phyloP scores from a whole-genome alignment of 768 basidiomycete species.

The Phanerochaete sordida region DNA sequence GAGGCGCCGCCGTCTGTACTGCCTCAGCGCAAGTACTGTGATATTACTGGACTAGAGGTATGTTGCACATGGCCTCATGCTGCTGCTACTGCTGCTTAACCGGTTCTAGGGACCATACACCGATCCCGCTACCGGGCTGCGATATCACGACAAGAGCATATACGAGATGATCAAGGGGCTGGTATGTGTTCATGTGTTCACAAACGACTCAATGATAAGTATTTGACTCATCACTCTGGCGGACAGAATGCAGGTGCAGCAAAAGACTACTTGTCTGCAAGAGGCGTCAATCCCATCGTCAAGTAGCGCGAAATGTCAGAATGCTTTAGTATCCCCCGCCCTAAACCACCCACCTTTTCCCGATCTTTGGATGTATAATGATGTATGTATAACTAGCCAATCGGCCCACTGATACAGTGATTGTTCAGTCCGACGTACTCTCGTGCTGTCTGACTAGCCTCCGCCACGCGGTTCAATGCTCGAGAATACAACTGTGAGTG shows the following conservation, averaged over 20 bases:
- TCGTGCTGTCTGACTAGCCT: too few species aligned
- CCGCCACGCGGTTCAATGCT: too few species aligned
- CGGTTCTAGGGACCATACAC: constrained; percentile 69
- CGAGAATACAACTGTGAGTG: too few species aligned
- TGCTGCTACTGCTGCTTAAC: background rate
- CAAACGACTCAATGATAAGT: too few species aligned
- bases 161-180: constrained; percentile 78
- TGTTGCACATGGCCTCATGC: background rate
- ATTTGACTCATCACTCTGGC: too few species aligned
- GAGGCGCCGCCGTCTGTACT: constrained; percentile 82
- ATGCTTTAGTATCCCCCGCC: background rate
- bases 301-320: constrained; percentile 16
- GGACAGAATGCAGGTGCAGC: constrained; percentile 62
- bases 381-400: background rate
- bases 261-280: constrained; percentile 70
- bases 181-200: constrained; percentile 47
- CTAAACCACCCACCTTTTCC: background rate
- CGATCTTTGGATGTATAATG: background rate
- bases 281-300: constrained; percentile 36
- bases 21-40: constrained; percentile 76
- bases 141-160: constrained; percentile 85
- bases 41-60: constrained; percentile 84
- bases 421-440: background rate
- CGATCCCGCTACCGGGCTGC: constrained; percentile 73
- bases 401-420: background rate